Conservation (phyloP, 169 alveolate species). For the Plasmodium gaboni region DNA sequence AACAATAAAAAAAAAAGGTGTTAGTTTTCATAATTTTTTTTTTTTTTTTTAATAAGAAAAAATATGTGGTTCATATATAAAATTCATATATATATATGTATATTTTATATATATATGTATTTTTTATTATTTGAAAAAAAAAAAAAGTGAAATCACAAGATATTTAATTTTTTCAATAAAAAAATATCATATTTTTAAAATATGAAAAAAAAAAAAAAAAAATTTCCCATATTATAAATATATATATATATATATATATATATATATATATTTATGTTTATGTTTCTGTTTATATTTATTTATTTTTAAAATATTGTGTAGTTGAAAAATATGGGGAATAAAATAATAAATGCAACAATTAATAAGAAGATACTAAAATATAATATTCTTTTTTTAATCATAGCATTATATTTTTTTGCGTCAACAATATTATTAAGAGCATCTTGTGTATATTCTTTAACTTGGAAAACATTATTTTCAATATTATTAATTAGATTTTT, state of each 20-base stretch:
- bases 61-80: no score
- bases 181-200: no score
- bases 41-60: no score
- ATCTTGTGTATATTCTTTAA: slow-evolving; percentile 59
- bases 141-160: no score
- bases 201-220: not conserved
- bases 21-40: no score
- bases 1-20: no score
- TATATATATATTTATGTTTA: not conserved
- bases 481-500: slow-evolving; percentile 41
- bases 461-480: slow-evolving; percentile 45
- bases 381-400: slow-evolving; percentile 22
- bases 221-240: not conserved
- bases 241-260: not conserved
- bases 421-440: slow-evolving; percentile 40
- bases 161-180: no score
- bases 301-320: slow-evolving; percentile 8
- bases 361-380: slow-evolving; percentile 60
- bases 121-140: no score
- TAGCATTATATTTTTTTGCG: slow-evolving; percentile 36
- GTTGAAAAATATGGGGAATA: slow-evolving; percentile 53
- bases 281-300: not conserved
- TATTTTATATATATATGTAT: no score
- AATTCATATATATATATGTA: no score
- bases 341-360: slow-evolving; percentile 38